These are phyloP conservation scores for Ambrosiella beaveri DNA, from an alignment of 2,329 filamentous ascomycete genomes.

Conservation along the genomic window DNA sequence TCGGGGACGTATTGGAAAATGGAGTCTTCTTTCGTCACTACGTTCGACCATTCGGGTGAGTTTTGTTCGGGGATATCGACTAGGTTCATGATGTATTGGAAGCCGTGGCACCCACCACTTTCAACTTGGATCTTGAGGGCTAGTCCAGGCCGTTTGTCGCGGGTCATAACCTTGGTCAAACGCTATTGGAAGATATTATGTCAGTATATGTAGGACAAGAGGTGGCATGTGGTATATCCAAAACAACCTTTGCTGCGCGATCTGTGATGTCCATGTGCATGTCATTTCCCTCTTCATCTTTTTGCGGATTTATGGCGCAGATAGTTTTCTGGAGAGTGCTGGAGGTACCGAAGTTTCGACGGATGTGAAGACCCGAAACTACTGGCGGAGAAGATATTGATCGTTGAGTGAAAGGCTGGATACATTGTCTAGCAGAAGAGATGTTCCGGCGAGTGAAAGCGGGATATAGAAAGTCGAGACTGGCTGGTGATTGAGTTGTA, in stretches of 20 bases:
- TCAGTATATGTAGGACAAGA: not conserved
- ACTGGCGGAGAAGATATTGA: not conserved
- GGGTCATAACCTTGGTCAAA: constrained; percentile 57
- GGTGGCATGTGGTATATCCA: not conserved
- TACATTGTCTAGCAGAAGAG: not conserved
- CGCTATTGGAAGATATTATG: constrained; percentile 29
- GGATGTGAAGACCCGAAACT: constrained; percentile 1
- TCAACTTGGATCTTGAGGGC: constrained; percentile 86
- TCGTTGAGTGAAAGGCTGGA: not conserved
- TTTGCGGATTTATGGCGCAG: constrained; percentile 51
- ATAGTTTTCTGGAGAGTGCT: constrained; percentile 25
- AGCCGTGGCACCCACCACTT: constrained; percentile 89
- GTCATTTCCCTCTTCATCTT: constrained; percentile 67
- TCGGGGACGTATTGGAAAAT: constrained; percentile 56
- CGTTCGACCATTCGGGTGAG: constrained; percentile 20
- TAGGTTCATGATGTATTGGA: constrained; percentile 90
- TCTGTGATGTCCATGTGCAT: constrained; percentile 73
- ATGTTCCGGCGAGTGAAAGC: constrained; percentile 11
- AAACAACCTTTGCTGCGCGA: constrained; percentile 54
- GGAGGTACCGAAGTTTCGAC: constrained; percentile 24
- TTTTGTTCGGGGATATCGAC: constrained; percentile 38
- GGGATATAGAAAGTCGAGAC: constrained; percentile 27
- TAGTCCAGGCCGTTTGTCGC: constrained; percentile 57
- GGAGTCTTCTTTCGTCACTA: constrained; percentile 59
- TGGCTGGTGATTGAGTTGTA: constrained; percentile 16